Percentiles rank a stretch among this genome's conserved stretches.
phyloP scores from a whole-genome alignment of 2,329 filamentous ascomycete genomes.

The Phyllosticta ampelicida region DNA sequence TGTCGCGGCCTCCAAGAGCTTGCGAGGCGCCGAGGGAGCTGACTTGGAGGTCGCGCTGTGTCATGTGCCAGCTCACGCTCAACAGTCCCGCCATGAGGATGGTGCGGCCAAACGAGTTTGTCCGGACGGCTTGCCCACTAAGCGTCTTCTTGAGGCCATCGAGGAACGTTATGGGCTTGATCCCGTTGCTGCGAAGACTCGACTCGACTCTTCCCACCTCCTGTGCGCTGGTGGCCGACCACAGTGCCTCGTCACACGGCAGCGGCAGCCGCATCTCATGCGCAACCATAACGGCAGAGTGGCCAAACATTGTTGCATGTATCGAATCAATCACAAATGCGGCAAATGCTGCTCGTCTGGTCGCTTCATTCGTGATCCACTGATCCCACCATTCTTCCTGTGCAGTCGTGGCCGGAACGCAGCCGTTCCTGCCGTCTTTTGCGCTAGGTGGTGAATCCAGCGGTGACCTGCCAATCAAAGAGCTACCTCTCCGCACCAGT shows the following conservation, averaged over 20 bases:
- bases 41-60: constrained; percentile 87
- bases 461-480: constrained; percentile 74
- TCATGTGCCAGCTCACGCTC: constrained; percentile 96
- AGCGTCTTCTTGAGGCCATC: constrained; percentile 85
- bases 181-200: constrained; percentile 66
- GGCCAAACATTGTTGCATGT: constrained; percentile 95
- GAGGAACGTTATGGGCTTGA: constrained; percentile 77
- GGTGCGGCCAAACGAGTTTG: constrained; percentile 85
- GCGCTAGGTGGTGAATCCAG: constrained; percentile 73
- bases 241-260: constrained; percentile 85
- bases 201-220: constrained; percentile 80
- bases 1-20: constrained; percentile 75
- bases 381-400: constrained; percentile 89
- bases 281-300: constrained; percentile 92
- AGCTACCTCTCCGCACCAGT: constrained; percentile 86
- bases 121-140: constrained; percentile 73
- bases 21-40: constrained; percentile 72
- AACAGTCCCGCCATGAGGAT: constrained; percentile 90
- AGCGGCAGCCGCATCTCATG: constrained; percentile 88
- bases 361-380: constrained; percentile 93
- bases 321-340: constrained; percentile 94
- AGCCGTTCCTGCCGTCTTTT: constrained; percentile 47
- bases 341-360: constrained; percentile 77
- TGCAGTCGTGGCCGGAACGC: constrained; percentile 43
- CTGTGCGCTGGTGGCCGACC: constrained; percentile 78